Conservation (phyloP, 1,284 basidiomycete genomes). For the Tilletia indica region DNA sequence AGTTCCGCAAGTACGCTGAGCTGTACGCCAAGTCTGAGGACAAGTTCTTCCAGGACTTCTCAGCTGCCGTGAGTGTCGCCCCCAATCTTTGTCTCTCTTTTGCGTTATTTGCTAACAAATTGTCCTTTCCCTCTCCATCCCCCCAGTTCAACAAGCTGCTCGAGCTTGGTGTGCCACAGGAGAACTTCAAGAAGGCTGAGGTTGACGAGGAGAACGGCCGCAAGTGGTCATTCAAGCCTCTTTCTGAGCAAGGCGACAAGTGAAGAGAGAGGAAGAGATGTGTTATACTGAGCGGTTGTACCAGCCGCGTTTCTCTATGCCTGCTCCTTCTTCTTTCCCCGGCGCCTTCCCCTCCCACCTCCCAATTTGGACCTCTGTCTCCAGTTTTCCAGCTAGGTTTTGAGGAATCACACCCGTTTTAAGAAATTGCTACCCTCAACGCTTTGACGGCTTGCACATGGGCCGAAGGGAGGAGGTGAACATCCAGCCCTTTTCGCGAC, state of each 20-base stretch:
- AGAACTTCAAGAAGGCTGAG: conserved; percentile 48
- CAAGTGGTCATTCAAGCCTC: conserved; percentile 17
- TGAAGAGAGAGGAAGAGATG: no score
- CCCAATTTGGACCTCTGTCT: neutral
- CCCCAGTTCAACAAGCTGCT: conserved; percentile 36
- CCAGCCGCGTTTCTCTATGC: neutral
- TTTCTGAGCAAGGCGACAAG: neutral
- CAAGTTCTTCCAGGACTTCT: conserved; percentile 53
- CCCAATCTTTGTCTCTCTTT: neutral
- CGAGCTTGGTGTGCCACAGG: conserved; percentile 51
- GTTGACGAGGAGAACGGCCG: conserved; percentile 36
- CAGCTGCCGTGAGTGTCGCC: conserved; percentile 21
- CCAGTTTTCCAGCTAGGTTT: no score
- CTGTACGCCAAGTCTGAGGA: conserved; percentile 53
- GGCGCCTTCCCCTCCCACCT: neutral
- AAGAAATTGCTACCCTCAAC: no score
- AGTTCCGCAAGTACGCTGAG: conserved; percentile 50
- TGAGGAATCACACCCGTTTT: no score
- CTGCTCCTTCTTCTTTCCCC: neutral
- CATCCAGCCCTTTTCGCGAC: no score
- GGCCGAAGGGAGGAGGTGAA: no score
- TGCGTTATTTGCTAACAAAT: neutral
- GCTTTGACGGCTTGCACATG: no score
- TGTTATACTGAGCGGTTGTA: neutral
- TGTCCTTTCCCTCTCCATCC: conserved; percentile 19